Conservation (phyloP, 1,284 basidiomycete species). For the Trichosporon asahii region DNA sequence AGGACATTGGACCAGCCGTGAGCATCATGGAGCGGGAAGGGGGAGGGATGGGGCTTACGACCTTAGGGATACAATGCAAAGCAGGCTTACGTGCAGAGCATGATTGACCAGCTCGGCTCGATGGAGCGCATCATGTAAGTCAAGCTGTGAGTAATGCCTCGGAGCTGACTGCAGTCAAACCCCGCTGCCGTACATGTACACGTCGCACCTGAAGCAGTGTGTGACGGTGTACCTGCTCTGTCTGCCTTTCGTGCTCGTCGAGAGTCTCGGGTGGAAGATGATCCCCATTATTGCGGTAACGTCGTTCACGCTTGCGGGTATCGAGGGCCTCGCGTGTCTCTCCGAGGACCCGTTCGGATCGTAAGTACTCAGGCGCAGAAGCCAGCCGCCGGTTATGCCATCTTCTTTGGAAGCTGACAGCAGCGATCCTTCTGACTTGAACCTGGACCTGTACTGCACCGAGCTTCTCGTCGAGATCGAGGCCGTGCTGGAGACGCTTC, state of each 20-base stretch:
- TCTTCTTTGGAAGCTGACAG: constrained; percentile 34
- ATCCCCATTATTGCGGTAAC: constrained; percentile 75
- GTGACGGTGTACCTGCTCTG: constrained; percentile 83
- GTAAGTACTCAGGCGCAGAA: background rate
- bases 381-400: too few relatives aligned
- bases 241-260: constrained; percentile 75
- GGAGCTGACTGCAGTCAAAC: constrained; percentile 32
- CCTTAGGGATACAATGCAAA: constrained; percentile 67
- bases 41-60: constrained; percentile 3
- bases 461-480: constrained; percentile 79
- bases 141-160: too few relatives aligned
- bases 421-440: constrained; percentile 53
- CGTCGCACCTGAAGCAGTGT: constrained; percentile 88
- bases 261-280: constrained; percentile 63
- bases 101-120: constrained; percentile 76
- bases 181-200: constrained; percentile 51
- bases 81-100: constrained; percentile 62
- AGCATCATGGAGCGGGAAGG: constrained; percentile 25
- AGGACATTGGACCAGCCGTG: constrained; percentile 80
- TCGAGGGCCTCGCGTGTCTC: constrained; percentile 87
- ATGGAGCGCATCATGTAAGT: constrained; percentile 67
- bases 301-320: constrained; percentile 65
- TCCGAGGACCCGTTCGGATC: constrained; percentile 71
- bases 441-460: constrained; percentile 71
- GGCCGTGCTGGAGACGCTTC: constrained; percentile 72